Base-by-base conservation (phyloP, 768 basidiomycete genomes). In the Crassisporium funariophilum region DNA sequence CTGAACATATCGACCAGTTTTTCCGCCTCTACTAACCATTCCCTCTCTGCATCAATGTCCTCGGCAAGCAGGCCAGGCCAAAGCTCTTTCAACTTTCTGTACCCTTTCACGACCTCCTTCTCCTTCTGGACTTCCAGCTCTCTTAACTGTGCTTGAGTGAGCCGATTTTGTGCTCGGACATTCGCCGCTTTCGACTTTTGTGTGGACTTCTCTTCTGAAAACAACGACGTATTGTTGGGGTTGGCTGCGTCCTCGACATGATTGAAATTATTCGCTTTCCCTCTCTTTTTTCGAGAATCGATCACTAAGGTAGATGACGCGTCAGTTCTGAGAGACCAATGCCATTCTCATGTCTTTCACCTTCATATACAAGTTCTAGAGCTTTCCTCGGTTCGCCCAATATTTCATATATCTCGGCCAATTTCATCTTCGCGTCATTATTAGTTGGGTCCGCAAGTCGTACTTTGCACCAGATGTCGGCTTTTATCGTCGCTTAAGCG, bases 361-460 rank as follows among this genome's bases (percentile, higher is more conserved):
- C 91, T 79, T 93, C 79, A 41, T 86, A 85, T 11, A 95, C 87
- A 0, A 97, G 68, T 5, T 88, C 84, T 0, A 97, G 74, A 0
- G 95, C 95, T 59, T 86, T 86, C 12, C 83, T 73, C 1, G 88
- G 83, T 52, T 93, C 82, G 35, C 87, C 83, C 53, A 86, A 68
- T 9, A 90, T 83, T 64, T 99, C 95, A 53, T 92, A 91, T 11
- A 94, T 81, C 53, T 90, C 90, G 0, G 95, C 95, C 0, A 98
- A 76, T 52, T 90, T 88, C 79, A 95, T 84, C 64, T 92, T 93
- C 20, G 85, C 86, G 21, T 94, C 89, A 56, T 83, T 81, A 54
- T 91, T 79, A 0, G 76, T 75, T 0, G 91, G 85, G 61, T 94
- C 88, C 1, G 80, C 81, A 3, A 77, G 72, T 13, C 87, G 73